Evolutionary conservation across 495 filamentous ascomycete genomes (phyloP), one percentile per base, ranked within the genome.

Genomic region (Tricharina praecox): DNA sequence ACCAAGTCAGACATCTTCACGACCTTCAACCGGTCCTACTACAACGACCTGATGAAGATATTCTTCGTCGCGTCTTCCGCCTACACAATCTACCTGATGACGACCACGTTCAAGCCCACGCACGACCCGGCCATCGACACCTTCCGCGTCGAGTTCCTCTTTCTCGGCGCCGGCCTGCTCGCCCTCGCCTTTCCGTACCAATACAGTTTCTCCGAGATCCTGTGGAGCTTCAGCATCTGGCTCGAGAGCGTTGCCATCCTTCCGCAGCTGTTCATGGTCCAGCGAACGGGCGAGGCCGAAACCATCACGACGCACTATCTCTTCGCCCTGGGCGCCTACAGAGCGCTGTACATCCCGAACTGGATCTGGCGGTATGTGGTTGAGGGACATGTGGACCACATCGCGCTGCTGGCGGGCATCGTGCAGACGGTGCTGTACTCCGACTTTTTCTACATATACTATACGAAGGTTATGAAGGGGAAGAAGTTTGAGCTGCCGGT

Each of bases 401-500:
- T 93, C 54, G 78, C 87, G 2, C 77, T 92, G 34, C 50, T 85
- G 30, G 90, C 90, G 7, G 90, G 90, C 8, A 72, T 94, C 23
- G 68, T 94, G 50, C 90, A 97, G 70, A 96, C 90, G 18, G 64
- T 96, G 21, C 70, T 96, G 43, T 97, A 97, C 66, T 93, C 84
- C 45, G 90, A 97, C 66, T 97, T 97, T 69, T 97, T 97, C 71
- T 97, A 83, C 71, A 93, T 97, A 52, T 97, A 97, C 66, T 97
- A 93, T 63, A 93, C 79, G 35, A 93, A 92, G 67, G 78, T 90
- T 30, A 67, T 87, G 70, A 84, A 86, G 66, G 83, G 83, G 43
- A 81, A 84, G 71, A 86, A 81, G 65, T 90, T 90, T 61, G 82
- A 83, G 63, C 67, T 90, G 44, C 83, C 83, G 13, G 83, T 87